Conservation (phyloP, 495 filamentous ascomycete genomes). For the Neurospora pannonica region DNA sequence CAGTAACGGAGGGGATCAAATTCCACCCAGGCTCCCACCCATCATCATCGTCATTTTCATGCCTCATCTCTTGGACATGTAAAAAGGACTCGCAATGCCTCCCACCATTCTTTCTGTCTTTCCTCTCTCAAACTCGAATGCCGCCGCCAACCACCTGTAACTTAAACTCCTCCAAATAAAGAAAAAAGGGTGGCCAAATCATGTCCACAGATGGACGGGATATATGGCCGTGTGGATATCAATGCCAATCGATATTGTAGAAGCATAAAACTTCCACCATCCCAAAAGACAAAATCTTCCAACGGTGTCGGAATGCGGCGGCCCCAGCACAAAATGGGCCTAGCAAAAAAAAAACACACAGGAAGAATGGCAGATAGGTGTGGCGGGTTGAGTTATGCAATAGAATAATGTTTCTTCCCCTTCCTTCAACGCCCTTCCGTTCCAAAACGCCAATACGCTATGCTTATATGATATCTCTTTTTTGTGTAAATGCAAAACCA, state of each 20-base stretch:
- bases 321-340: not conserved
- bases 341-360: not conserved
- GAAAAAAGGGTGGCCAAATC: not conserved
- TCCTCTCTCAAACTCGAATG: not conserved
- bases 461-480: conserved; percentile 14
- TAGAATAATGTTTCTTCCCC: not conserved
- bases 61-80: not conserved
- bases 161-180: not conserved
- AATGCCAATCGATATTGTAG: not conserved
- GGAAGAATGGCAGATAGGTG: not conserved
- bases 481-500: conserved; percentile 4
- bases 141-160: not conserved
- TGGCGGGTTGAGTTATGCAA: not conserved
- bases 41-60: not conserved
- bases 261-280: not conserved
- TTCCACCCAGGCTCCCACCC: not conserved
- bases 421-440: conserved; percentile 1
- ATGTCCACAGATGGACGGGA: not conserved
- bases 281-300: not conserved
- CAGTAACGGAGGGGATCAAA: not conserved
- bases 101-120: not conserved
- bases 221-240: not conserved
- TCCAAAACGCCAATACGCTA: conserved; percentile 17
- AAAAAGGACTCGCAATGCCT: not conserved
- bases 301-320: not conserved